Conservation (phyloP, 768 basidiomycete species). For the Guyanaporus albipodus region DNA sequence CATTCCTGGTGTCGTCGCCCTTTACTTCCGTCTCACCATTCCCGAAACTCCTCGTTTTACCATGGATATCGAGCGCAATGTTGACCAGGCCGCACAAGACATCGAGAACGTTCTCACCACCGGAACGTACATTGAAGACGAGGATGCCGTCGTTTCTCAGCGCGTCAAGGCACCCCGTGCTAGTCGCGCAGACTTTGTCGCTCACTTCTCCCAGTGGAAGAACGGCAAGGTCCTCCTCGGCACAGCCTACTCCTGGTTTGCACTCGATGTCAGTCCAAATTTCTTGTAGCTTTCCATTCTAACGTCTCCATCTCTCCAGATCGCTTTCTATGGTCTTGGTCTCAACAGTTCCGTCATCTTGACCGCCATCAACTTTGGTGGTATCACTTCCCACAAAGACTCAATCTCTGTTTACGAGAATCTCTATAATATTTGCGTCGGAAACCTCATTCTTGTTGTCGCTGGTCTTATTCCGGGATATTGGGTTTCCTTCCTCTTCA, state of each 20-base stretch:
- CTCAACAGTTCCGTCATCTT: slow-evolving; percentile 80
- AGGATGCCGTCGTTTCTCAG: slow-evolving; percentile 45
- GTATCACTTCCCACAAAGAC: slow-evolving; percentile 23
- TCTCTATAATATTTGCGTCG: slow-evolving; percentile 62
- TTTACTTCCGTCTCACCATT: slow-evolving; percentile 92
- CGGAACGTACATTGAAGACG: slow-evolving; percentile 46
- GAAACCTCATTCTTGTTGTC: slow-evolving; percentile 71
- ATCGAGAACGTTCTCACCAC: slow-evolving; percentile 63
- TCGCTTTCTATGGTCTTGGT: slow-evolving; percentile 87
- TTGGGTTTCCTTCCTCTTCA: slow-evolving; percentile 50
- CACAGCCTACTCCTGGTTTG: slow-evolving; percentile 83
- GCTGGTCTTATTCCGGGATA: slow-evolving; percentile 85
- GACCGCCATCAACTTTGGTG: slow-evolving; percentile 62
- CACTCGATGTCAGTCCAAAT: slow-evolving; percentile 60
- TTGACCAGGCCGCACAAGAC: slow-evolving; percentile 69
- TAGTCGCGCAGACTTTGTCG: slow-evolving; percentile 58
- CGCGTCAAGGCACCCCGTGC: slow-evolving; percentile 69
- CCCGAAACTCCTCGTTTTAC: slow-evolving; percentile 90
- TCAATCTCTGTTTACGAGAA: slow-evolving; percentile 43
- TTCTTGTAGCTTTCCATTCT: background rate
- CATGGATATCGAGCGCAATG: slow-evolving; percentile 86
- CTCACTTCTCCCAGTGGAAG: slow-evolving; percentile 67
- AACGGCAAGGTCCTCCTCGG: slow-evolving; percentile 81
- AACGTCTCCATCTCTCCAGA: slow-evolving; percentile 35
- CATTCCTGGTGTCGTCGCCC: slow-evolving; percentile 73